Percentiles rank a stretch among this genome's conserved stretches.
Evolutionary conservation across 163 green algal genomes (phyloP).

Genomic region (Chlamydomonas reinhardtii): DNA sequence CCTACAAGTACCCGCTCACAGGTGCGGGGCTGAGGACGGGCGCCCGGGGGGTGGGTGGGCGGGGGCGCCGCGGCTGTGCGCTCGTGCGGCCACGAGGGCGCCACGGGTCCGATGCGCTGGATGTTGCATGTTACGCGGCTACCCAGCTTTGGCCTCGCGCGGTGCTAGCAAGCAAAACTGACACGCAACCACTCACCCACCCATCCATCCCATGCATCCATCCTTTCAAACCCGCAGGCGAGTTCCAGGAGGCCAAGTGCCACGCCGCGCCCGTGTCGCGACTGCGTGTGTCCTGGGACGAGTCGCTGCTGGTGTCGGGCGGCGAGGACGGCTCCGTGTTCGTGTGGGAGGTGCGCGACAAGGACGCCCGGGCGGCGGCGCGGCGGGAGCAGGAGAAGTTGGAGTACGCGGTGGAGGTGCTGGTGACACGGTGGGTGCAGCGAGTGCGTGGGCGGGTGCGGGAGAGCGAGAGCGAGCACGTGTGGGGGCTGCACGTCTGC

Average conservation of each 20-base stretch:
- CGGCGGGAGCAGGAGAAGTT: constrained; percentile 76
- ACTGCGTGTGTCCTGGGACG: constrained; percentile 80
- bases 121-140: too few species aligned
- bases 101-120: too few species aligned
- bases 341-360: constrained; percentile 88
- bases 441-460: not conserved
- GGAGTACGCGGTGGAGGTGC: constrained; percentile 87
- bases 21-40: constrained; percentile 46
- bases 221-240: constrained; percentile 15
- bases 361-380: constrained; percentile 67
- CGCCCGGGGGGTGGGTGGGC: not conserved
- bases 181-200: not conserved
- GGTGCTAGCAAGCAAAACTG: not conserved
- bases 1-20: constrained; percentile 91
- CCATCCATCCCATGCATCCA: not conserved
- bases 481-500: not conserved
- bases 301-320: constrained; percentile 80
- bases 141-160: not conserved
- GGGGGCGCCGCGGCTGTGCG: too few species aligned
- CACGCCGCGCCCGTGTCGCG: constrained; percentile 74
- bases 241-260: constrained; percentile 81
- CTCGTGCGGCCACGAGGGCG: too few species aligned
- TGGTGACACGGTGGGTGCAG: constrained; percentile 71
- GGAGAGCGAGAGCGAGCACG: not conserved
- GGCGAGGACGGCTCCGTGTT: constrained; percentile 84